Evolutionary conservation across 129 eudicot genomes (phyloP), one percentile per base, ranked within the genome.

Genomic region (Tagetes erecta): DNA sequence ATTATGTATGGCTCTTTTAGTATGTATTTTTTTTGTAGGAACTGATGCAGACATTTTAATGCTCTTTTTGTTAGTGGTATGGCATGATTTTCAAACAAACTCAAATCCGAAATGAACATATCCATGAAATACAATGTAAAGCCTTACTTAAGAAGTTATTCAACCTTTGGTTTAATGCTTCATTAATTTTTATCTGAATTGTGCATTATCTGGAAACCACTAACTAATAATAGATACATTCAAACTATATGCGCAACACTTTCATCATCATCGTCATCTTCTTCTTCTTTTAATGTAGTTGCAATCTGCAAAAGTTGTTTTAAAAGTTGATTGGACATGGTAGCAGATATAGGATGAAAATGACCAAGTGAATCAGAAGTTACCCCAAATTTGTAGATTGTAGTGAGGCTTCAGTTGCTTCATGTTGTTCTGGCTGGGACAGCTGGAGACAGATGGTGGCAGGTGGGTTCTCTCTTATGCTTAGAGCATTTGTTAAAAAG

Each of bases 381-480:
- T 86, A 88, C 95, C 85, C 84, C 75, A 86, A 59, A 44, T 75
- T 78, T 67, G 86, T 67, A 55, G 75, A 78, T 47, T 73, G 80
- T 36, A 72, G 20, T 78, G 79, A 50, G 46, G 82, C 42, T 79
- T 82, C 87, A 5, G 37, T 27, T 40, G 52, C 31, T 14, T 50
- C 64, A 30, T 86, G 75, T 75, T 86, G 95, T 49, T 77, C 84
- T 75, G 95, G 95, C 70, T 73, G 83, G 64, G 87, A 81, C 64
- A 88, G 88, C 79, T 88, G 91, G 78, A 86, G 88, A 67, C 79
- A 66, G 6, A 81, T 85, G 57, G 83, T 74, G 62, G 56, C 83
- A 76, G 70, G 42, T 45, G 86, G 84, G 67, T 86, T 85, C 47
- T 88, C 95, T 55, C 72, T 81, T 34, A 84, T 76, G 81, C 76